Conservation (phyloP, 768 basidiomycete genomes). For the Serpula lacrymans region DNA sequence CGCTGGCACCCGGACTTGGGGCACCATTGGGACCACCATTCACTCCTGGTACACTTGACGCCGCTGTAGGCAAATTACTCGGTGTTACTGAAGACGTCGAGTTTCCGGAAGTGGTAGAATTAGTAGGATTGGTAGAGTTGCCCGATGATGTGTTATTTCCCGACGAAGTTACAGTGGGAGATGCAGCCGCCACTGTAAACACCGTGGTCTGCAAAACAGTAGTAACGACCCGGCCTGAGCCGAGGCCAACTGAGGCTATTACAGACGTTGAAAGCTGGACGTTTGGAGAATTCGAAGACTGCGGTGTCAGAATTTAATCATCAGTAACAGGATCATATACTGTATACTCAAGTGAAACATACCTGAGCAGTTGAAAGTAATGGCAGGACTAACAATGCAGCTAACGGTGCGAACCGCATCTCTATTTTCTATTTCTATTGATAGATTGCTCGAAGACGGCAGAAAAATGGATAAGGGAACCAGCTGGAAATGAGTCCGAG, state of each 20-base stretch:
- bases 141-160: conserved; percentile 20
- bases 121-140: no score
- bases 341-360: no score
- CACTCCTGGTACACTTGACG: conserved; percentile 49
- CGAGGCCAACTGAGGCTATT: conserved; percentile 23
- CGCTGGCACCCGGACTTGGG: conserved; percentile 55
- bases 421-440: no score
- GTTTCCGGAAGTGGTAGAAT: conserved; percentile 24
- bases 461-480: no score
- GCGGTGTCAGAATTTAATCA: conserved; percentile 9
- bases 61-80: conserved; percentile 56
- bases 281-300: conserved; percentile 12
- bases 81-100: conserved; percentile 35
- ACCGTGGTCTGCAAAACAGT: conserved; percentile 41
- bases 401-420: conserved; percentile 30
- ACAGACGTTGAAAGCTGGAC: conserved; percentile 36
- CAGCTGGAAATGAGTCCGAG: no score
- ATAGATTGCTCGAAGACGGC: no score
- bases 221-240: conserved; percentile 37
- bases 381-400: conserved; percentile 27
- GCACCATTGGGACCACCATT: conserved; percentile 47
- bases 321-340: no score
- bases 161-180: conserved; percentile 18
- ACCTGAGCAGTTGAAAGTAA: conserved; percentile 32
- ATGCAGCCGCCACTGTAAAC: conserved; percentile 42